Evolutionary conservation across 768 basidiomycete genomes (phyloP), one percentile per base, ranked within the genome.

Genomic region (Suillus hirtellus): DNA sequence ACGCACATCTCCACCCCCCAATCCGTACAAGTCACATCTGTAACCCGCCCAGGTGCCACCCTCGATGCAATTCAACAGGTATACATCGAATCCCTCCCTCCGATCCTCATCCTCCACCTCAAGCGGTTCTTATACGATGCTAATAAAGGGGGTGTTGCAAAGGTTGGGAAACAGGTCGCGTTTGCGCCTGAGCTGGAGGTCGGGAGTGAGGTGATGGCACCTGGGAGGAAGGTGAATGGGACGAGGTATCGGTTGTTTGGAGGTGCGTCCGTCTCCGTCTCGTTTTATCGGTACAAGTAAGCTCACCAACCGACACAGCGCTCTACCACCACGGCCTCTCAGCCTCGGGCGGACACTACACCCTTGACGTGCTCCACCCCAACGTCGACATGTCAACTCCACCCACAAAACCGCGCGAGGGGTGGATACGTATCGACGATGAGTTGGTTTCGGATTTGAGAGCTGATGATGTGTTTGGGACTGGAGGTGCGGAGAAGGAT

Each of bases 401-500:
- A 11, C 53, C 60, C 6, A 62, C 64, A 10, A 72, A 68, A 34
- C 77, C 80, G 2, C 80, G 82, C 6, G 87, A 91, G 63, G 89
- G 86, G 11, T 98, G 96, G 96, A 81, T 97, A 64, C 88, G 96
- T 58, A 90, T 98, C 60, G 96, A 99, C 74, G 96, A 98, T 71
- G 96, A 97, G 74, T 78, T 89, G 11, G 89, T 96, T 31, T 87
- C 87, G 40, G 87, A 92, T 68, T 84, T 96, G 47, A 75, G 71
- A 34, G 71, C 82, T 1, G 87, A 87, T 46, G 92, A 94, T 70
- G 92, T 94, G 63, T 93, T 93, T 70, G 79, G 78, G 66, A 65
- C 77, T 70, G 79, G 78, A 65, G 66, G 78, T 24, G 64, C 72
- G 61, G 82, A 79, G 60, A 74, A 79, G 43, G 79, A 82, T 67